Conservation (phyloP, 371 early-diverging fungal genomes). For the Apophysomyces trapeziformis region DNA sequence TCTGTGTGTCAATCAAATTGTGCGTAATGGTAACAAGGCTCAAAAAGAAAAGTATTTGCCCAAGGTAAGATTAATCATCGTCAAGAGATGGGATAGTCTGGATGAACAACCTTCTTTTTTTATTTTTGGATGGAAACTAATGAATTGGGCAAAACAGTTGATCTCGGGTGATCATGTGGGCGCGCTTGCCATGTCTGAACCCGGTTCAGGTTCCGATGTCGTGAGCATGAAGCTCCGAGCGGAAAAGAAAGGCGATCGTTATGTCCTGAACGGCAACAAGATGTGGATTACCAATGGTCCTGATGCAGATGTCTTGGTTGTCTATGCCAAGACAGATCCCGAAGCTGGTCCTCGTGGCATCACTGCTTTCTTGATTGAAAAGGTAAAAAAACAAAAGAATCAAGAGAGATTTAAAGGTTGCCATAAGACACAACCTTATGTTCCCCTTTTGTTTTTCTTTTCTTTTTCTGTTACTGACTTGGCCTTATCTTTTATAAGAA, state of each 20-base stretch:
- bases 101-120: not conserved
- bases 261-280: conserved; percentile 87
- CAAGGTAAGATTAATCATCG: conserved; percentile 38
- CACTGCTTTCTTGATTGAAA: conserved; percentile 93
- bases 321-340: conserved; percentile 93
- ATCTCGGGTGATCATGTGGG: conserved; percentile 93
- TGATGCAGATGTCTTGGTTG: conserved; percentile 91
- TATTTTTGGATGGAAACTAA: not conserved
- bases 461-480: no score
- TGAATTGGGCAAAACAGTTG: conserved; percentile 41
- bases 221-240: conserved; percentile 93
- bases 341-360: conserved; percentile 86
- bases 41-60: conserved; percentile 95
- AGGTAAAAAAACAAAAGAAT: no score
- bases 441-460: no score
- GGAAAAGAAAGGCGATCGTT: conserved; percentile 81
- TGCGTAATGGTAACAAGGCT: conserved; percentile 86
- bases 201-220: conserved; percentile 93
- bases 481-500: conserved; percentile 48
- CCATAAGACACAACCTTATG: no score
- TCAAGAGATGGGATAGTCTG: not conserved
- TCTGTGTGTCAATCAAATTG: conserved; percentile 96
- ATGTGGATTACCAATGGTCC: conserved; percentile 99
- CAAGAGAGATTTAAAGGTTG: no score
- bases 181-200: conserved; percentile 96